These are phyloP conservation scores for Rhytidhysteron rufulum DNA, from an alignment of 2,329 filamentous ascomycete species.

Conservation along the genomic window DNA sequence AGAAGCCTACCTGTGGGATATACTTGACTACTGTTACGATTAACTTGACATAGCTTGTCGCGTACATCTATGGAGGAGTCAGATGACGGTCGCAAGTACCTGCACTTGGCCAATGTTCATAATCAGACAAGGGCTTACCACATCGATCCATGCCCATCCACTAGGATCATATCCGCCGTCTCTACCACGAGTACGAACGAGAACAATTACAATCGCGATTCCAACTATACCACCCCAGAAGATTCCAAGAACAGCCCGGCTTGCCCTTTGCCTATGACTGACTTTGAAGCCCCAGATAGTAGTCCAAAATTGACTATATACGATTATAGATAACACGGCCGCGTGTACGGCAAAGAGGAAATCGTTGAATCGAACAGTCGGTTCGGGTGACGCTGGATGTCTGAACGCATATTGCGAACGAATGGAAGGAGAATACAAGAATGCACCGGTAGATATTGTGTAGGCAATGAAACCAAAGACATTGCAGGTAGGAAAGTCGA, in stretches of 20 bases:
- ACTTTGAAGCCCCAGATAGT: conserved; percentile 71
- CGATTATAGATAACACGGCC: conserved; percentile 65
- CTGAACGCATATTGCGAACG: conserved; percentile 79
- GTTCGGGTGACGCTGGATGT: conserved; percentile 67
- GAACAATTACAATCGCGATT: conserved; percentile 44
- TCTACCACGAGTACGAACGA: conserved; percentile 42
- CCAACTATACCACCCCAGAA: conserved; percentile 64
- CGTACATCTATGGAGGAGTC: conserved; percentile 46
- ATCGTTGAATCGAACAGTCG: conserved; percentile 88
- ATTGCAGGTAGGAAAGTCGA: conserved; percentile 83
- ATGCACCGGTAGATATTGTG: conserved; percentile 66
- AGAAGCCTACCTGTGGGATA: conserved; percentile 71
- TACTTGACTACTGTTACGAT: conserved; percentile 89
- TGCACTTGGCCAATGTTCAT: no score
- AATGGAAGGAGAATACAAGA: conserved; percentile 76
- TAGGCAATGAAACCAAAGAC: conserved; percentile 70
- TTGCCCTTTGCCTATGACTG: conserved; percentile 50
- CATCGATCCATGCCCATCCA: conserved; percentile 62
- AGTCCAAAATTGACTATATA: conserved; percentile 73
- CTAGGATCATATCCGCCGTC: conserved; percentile 44
- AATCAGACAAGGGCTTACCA: no score
- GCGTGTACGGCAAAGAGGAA: conserved; percentile 83
- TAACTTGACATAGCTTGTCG: conserved; percentile 84
- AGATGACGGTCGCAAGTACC: not conserved
- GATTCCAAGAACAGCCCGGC: conserved; percentile 64